Evolutionary conservation across 1,139 yeast species (phyloP), one percentile per base, ranked within the genome.

Genomic region (Candida gigantensis): DNA sequence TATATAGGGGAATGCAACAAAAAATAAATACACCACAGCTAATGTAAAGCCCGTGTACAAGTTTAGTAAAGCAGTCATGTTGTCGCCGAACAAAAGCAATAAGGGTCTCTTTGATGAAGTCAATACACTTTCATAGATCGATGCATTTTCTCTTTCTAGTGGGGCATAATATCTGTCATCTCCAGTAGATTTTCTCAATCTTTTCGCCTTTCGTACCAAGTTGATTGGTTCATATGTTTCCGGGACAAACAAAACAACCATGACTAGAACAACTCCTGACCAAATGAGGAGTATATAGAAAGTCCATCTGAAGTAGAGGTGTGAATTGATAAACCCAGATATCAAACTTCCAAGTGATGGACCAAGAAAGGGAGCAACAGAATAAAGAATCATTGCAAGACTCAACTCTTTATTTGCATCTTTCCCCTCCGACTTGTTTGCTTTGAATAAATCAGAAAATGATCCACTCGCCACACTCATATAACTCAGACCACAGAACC

Each of bases 1-100:
- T 16, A 75, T 74, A 41, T 73, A 72, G 1, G 87, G 87, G 49
- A 79, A 74, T 3, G 85, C 75, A 30, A 79, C 78, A 47, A 81
- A 81, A 52, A 79, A 81, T 49, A 81, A 55, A 51, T 81, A 81
- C 15, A 81, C 74, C 23, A 79, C 72, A 0, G 83, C 82, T 34
- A 81, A 60, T 1, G 77, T 64, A 35, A 81, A 61, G 0, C 84
- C 86, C 0, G 86, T 72, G 50, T 81, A 82, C 42, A 79, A 63
- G 46, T 87, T 80, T 14, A 83, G 60, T 2, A 76, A 65, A 12
- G 68, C 56, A 49, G 83, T 74, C 83, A 83, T 82, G 37, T 81
- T 79, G 47, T 83, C 89, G 21, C 55, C 56, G n/a, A 68, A 41
- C 15, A 83, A 49, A 27, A 83, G 58, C 19, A 71, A 60, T 18